Evolutionary conservation across 257 asterid genomes (phyloP).

Genomic region (Cruciata laevipes): DNA sequence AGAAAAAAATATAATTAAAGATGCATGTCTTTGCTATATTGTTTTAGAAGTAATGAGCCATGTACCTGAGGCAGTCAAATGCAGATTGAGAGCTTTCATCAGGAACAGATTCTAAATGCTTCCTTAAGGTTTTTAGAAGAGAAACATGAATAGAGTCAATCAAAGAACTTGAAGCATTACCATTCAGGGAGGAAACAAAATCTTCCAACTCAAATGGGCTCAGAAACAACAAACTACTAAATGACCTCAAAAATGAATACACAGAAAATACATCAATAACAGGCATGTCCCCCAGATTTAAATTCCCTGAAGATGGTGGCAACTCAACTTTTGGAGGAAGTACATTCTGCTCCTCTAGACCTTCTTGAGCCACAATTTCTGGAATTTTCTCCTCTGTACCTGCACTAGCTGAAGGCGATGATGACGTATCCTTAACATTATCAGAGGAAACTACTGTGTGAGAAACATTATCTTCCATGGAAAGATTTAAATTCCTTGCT

Average conservation of each 20-base stretch:
- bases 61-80: conserved; percentile 73
- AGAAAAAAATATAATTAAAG: not conserved
- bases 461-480: conserved; percentile 34
- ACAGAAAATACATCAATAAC: conserved; percentile 63
- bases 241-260: conserved; percentile 89
- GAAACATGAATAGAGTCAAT: conserved; percentile 79
- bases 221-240: conserved; percentile 67
- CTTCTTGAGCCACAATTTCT: conserved; percentile 21
- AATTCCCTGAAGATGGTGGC: conserved; percentile 60
- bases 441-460: conserved; percentile 27
- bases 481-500: conserved; percentile 36
- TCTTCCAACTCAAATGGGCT: conserved; percentile 88
- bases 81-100: conserved; percentile 62
- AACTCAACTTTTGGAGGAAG: conserved; percentile 62
- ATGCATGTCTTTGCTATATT: not conserved
- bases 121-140: conserved; percentile 68
- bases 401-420: conserved; percentile 60
- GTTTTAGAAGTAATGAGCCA: conserved; percentile 14
- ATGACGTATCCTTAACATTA: conserved; percentile 26
- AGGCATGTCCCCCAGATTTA: conserved; percentile 57
- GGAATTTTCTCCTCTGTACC: conserved; percentile 43
- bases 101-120: conserved; percentile 64
- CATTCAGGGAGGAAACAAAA: conserved; percentile 62
- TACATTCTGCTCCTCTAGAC: conserved; percentile 19
- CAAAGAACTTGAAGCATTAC: conserved; percentile 52